phyloP scores from a whole-genome alignment of 2,329 filamentous ascomycete species.

The Phaeoacremonium minimum region DNA sequence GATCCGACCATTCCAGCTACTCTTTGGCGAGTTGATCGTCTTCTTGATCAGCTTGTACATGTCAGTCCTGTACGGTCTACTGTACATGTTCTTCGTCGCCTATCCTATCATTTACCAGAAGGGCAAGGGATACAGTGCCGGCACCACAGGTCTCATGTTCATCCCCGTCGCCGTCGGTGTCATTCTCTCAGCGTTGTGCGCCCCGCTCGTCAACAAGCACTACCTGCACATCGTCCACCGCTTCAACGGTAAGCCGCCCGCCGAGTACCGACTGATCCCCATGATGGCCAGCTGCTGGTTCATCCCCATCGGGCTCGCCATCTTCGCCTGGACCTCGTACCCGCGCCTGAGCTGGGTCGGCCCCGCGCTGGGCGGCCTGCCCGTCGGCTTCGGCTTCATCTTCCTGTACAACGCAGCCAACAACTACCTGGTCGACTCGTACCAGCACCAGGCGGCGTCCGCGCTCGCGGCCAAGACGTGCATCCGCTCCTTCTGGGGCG shows the following conservation, averaged over 20 bases:
- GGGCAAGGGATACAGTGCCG: slow-evolving; percentile 73
- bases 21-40: slow-evolving; percentile 81
- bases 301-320: slow-evolving; percentile 55
- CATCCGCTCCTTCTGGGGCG: slow-evolving; percentile 76
- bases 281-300: slow-evolving; percentile 79
- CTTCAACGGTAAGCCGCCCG: slow-evolving; percentile 68
- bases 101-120: slow-evolving; percentile 69
- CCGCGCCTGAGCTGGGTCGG: slow-evolving; percentile 63
- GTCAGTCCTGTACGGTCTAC: slow-evolving; percentile 71
- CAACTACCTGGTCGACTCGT: slow-evolving; percentile 65
- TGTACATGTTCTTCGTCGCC: slow-evolving; percentile 76
- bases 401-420: slow-evolving; percentile 78
- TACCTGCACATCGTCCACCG: slow-evolving; percentile 62
- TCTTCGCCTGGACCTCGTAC: slow-evolving; percentile 63
- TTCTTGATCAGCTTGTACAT: slow-evolving; percentile 82
- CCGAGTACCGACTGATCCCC: slow-evolving; percentile 73
- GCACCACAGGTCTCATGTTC: slow-evolving; percentile 80
- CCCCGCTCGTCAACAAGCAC: slow-evolving; percentile 75
- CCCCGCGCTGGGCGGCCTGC: slow-evolving; percentile 65
- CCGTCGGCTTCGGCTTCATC: slow-evolving; percentile 77
- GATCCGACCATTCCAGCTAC: slow-evolving; percentile 77
- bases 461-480: slow-evolving; percentile 80
- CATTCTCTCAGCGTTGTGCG: slow-evolving; percentile 58
- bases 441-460: slow-evolving; percentile 71
- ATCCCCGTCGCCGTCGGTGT: slow-evolving; percentile 79